Evolutionary conservation across 163 green algal species (phyloP).

Genomic region (Smithsoniella earleae): DNA sequence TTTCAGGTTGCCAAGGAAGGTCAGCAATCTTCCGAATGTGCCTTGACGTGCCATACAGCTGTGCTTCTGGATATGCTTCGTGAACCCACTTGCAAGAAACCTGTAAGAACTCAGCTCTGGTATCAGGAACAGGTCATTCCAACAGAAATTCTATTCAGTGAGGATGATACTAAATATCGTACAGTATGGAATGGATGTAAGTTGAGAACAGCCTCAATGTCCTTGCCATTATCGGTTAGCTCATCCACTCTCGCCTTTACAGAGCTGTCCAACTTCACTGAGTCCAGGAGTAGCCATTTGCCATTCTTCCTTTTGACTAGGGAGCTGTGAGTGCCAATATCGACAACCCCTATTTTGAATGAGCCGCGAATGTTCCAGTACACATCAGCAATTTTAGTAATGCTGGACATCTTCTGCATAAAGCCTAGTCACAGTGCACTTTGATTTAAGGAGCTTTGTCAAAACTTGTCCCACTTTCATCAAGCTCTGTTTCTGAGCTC

Average conservation of each 20-base stretch:
- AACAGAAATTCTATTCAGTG: too few relatives aligned
- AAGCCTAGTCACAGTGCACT: too few relatives aligned
- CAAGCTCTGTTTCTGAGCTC: too few relatives aligned
- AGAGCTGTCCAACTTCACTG: conserved; percentile 1
- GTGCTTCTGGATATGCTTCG: conserved; percentile 13
- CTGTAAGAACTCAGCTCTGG: too few relatives aligned
- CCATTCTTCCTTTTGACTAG: conserved; percentile 27
- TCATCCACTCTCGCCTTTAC: neutral
- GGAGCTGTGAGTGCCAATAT: conserved; percentile 5
- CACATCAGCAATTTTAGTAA: neutral
- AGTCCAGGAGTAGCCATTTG: conserved; percentile 23
- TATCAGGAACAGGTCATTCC: too few relatives aligned
- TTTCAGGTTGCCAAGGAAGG: neutral
- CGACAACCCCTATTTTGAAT: conserved; percentile 7
- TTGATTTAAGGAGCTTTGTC: too few relatives aligned
- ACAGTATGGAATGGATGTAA: conserved; percentile 26
- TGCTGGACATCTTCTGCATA: too few relatives aligned
- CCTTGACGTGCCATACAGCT: conserved; percentile 14
- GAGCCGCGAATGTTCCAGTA: conserved; percentile 11
- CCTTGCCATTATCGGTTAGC: neutral
- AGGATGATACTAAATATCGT: too few relatives aligned
- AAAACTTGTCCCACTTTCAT: too few relatives aligned
- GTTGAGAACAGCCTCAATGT: conserved; percentile 10
- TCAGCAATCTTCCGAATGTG: conserved; percentile 1
- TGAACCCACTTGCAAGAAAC: conserved; percentile 20